A percentile compares a stretch with the other conserved stretches of the same genome.
Conservation (phyloP, 768 basidiomycete genomes). For the Termitomyces sp. region DNA sequence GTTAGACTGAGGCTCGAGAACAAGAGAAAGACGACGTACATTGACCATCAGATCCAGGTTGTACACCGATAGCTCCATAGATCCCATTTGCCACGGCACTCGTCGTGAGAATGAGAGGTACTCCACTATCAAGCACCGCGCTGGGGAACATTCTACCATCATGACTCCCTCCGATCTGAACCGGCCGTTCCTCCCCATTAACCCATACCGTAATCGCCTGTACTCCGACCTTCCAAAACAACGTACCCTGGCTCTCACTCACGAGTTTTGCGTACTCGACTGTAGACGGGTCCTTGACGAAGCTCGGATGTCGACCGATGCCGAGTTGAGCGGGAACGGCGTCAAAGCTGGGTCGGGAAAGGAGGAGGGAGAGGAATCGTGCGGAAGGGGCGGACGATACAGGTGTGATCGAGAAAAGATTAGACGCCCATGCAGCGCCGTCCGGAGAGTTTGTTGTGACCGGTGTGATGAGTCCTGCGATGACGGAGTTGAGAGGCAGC, state of each 20-base stretch:
- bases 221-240: slow-evolving; percentile 65
- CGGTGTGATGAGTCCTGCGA: slow-evolving; percentile 48
- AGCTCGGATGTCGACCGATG: slow-evolving; percentile 63
- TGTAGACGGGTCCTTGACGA: slow-evolving; percentile 50
- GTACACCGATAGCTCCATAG: slow-evolving; percentile 69
- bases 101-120: slow-evolving; percentile 64
- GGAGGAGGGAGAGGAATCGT: slow-evolving; percentile 64
- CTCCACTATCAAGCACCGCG: slow-evolving; percentile 73
- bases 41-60: slow-evolving; percentile 54
- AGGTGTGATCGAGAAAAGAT: slow-evolving; percentile 69
- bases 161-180: slow-evolving; percentile 38
- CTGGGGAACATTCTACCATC: slow-evolving; percentile 46
- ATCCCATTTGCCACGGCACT: slow-evolving; percentile 65
- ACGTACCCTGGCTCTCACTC: slow-evolving; percentile 32
- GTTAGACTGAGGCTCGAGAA: background rate
- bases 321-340: slow-evolving; percentile 58
- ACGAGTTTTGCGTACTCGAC: slow-evolving; percentile 50
- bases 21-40: slow-evolving; percentile 41
- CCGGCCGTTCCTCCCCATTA: slow-evolving; percentile 32
- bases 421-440: slow-evolving; percentile 66
- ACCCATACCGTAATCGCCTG: slow-evolving; percentile 60
- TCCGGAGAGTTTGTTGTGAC: slow-evolving; percentile 48
- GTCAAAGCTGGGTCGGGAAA: slow-evolving; percentile 63
- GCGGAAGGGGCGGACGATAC: slow-evolving; percentile 45
- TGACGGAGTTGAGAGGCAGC: slow-evolving; percentile 69